These are phyloP conservation scores for Colletotrichum coccodes DNA, from an alignment of 2,329 filamentous ascomycete species.

Conservation along the genomic window DNA sequence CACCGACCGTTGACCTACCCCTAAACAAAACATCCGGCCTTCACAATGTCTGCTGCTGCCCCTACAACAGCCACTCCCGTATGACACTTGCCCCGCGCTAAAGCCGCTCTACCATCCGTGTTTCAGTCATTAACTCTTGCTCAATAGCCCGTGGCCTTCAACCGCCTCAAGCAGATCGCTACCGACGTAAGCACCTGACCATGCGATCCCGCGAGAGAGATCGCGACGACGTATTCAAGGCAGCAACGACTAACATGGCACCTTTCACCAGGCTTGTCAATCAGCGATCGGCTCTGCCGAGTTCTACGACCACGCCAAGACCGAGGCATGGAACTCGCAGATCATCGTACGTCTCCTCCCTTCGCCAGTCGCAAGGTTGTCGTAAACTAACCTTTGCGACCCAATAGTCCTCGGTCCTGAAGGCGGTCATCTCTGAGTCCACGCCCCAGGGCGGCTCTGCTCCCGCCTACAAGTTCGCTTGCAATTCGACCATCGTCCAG, in stretches of 20 bases:
- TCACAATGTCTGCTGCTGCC: conserved; percentile 22
- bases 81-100: neutral
- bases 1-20: neutral
- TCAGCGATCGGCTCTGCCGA: conserved; percentile 78
- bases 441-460: conserved; percentile 65
- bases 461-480: conserved; percentile 88
- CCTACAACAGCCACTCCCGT: conserved; percentile 20
- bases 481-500: conserved; percentile 98
- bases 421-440: conserved; percentile 80
- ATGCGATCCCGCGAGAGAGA: neutral
- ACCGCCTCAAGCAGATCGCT: conserved; percentile 85
- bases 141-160: conserved; percentile 76
- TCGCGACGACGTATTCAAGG: neutral
- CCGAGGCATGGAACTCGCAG: conserved; percentile 86
- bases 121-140: conserved; percentile 1
- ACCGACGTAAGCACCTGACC: conserved; percentile 71
- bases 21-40: neutral
- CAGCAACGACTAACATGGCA: conserved; percentile 30
- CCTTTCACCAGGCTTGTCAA: conserved; percentile 76
- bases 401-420: conserved; percentile 77
- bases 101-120: no score
- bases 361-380: neutral
- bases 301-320: conserved; percentile 88
- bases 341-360: conserved; percentile 78
- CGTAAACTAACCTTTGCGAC: conserved; percentile 8